A percentile compares a stretch with the other conserved stretches of the same genome.
Conservation (phyloP, 1,139 yeast genomes). For the Geotrichum restrictum region DNA sequence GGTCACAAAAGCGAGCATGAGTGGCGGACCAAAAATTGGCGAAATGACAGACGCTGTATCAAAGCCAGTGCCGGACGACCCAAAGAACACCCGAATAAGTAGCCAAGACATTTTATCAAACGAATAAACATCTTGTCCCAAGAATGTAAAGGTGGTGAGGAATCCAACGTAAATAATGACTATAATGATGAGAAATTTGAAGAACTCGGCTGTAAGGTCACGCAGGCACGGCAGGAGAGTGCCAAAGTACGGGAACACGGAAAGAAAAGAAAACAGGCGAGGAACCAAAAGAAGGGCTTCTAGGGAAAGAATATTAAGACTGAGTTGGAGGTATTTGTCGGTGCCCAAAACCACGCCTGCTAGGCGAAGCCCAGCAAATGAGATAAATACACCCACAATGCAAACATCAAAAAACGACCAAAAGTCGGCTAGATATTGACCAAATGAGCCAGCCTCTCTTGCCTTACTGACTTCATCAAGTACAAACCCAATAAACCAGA, state of each 20-base stretch:
- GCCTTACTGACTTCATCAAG: conserved; percentile 36
- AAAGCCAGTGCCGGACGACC: conserved; percentile 36
- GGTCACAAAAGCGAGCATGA: conserved; percentile 36
- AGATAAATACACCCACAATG: conserved; percentile 30
- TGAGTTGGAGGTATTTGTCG: conserved; percentile 25
- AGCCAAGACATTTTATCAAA: conserved; percentile 36
- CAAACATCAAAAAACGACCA: conserved; percentile 36
- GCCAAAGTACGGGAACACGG: conserved; percentile 37
- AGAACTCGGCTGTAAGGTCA: conserved; percentile 35
- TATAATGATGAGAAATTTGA: conserved; percentile 35
- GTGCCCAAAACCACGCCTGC: conserved; percentile 24
- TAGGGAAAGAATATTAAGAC: conserved; percentile 35
- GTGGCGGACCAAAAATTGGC: conserved; percentile 35
- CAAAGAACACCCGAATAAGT: conserved; percentile 36
- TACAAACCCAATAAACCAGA: conserved; percentile 37
- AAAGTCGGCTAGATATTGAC: conserved; percentile 33
- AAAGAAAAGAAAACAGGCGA: conserved; percentile 34
- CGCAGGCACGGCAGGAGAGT: conserved; percentile 37
- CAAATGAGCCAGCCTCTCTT: conserved; percentile 34
- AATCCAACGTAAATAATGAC: conserved; percentile 36
- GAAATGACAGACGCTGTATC: conserved; percentile 35
- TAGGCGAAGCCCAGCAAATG: conserved; percentile 29
- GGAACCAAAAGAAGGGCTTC: conserved; percentile 38
- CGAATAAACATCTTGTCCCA: conserved; percentile 34
- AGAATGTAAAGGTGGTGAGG: conserved; percentile 36